Evolutionary conservation across 495 filamentous ascomycete genomes (phyloP), one percentile per base, ranked within the genome.

Genomic region (Tuber borchii): DNA sequence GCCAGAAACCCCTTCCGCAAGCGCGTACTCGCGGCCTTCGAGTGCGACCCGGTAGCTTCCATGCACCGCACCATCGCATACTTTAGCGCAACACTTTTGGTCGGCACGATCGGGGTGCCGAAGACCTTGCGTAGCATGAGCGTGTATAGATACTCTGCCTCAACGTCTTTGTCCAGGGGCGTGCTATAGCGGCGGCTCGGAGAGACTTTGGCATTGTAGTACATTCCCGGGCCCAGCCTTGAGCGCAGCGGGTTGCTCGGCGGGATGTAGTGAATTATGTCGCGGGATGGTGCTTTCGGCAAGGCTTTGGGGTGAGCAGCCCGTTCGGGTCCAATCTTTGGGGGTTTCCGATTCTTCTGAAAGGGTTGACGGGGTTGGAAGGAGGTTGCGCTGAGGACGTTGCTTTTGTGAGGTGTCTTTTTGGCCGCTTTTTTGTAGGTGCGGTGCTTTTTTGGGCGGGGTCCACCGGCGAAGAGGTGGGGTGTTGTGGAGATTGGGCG

Each of bases 251-350:
- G 56, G 14, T 34, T 65, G 56, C 56, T 65, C 56, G 56, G 56
- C 14, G 56, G 56, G 12, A 65, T 65, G 56, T 65, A 65, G 56
- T 65, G 56, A 2, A 65, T 17, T 0, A 31, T 4, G 56, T 34
- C 69, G 82, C 74, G 10, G 26, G 8, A 65, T 56, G 1, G 72
- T 46, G 44, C 37, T 37, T 16, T 39, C 46, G 45, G 68, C 34
- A 71, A n/a, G 40, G 17, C 3, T 16, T 69, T 26, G 39, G 34
- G 17, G 19, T 14, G 74, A 34, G 69, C 34, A 2, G 19, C 26
- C 56, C 12, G 12, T 2, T 2, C 31, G 26, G 26, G 10, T 31
- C 12, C 51, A 6, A 14, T 3, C 56, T 34, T 65, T 17, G 5
- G 56, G 56, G 1, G n/a, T 10, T 31, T 4, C n/a, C 8, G 51